phyloP scores from a whole-genome alignment of 2,329 filamentous ascomycete genomes.

The Penicillium aurantiogriseum region DNA sequence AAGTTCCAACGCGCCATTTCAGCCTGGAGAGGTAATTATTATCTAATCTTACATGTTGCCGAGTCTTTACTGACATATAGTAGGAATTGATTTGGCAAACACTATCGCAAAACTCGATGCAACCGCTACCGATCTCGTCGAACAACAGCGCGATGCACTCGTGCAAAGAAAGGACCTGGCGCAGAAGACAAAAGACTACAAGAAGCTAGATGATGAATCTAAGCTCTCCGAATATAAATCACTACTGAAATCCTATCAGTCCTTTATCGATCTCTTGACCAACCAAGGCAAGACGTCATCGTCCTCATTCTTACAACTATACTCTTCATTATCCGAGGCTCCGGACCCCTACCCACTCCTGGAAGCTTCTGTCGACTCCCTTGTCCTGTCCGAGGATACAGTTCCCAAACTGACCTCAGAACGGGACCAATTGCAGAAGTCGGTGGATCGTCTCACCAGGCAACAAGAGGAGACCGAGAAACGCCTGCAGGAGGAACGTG shows the following conservation, averaged over 20 bases:
- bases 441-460: constrained; percentile 68
- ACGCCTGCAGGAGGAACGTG: constrained; percentile 74
- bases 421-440: constrained; percentile 81
- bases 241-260: constrained; percentile 91
- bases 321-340: constrained; percentile 89
- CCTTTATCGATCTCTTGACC: constrained; percentile 92
- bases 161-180: constrained; percentile 94
- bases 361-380: constrained; percentile 91
- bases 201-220: constrained; percentile 83
- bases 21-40: constrained; percentile 82
- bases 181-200: constrained; percentile 98
- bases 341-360: constrained; percentile 95
- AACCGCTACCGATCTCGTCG: constrained; percentile 90
- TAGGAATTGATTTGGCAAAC: constrained; percentile 82
- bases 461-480: constrained; percentile 82
- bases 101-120: constrained; percentile 84
- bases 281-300: constrained; percentile 95
- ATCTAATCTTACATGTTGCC: not conserved
- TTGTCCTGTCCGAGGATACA: constrained; percentile 88
- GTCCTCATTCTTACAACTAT: constrained; percentile 87
- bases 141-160: constrained; percentile 91
- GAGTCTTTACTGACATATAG: constrained; percentile 4
- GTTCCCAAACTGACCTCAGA: constrained; percentile 85
- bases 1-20: constrained; percentile 97
- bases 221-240: constrained; percentile 89